A percentile compares a stretch with the other conserved stretches of the same genome.
Conservation (phyloP, 768 basidiomycete genomes). For the Neoboletus magnificus region DNA sequence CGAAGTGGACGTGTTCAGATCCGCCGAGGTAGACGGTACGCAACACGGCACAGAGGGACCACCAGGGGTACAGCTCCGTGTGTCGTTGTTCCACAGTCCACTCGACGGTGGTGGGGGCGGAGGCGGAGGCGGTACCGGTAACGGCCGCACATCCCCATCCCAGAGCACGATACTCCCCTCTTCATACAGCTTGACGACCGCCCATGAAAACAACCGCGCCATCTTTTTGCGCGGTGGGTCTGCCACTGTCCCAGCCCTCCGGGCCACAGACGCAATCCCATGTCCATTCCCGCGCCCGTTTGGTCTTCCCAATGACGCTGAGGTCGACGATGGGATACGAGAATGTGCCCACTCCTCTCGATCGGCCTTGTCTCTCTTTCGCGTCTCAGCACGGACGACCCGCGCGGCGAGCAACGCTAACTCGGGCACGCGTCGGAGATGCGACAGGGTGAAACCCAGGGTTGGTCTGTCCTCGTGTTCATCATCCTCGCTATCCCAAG, state of each 20-base stretch:
- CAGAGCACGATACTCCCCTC: constrained; percentile 76
- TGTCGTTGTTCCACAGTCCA: constrained; percentile 48
- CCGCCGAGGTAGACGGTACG: constrained; percentile 11
- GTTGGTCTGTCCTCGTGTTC: background rate
- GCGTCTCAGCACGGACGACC: constrained; percentile 60
- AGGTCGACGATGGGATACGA: background rate
- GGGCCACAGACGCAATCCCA: background rate
- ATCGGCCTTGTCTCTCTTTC: constrained; percentile 50
- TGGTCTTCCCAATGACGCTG: background rate
- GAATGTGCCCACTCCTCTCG: constrained; percentile 27
- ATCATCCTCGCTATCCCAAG: background rate
- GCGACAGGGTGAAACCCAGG: constrained; percentile 66
- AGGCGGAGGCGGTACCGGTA: constrained; percentile 20
- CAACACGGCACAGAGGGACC: constrained; percentile 25
- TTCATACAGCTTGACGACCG: constrained; percentile 57
- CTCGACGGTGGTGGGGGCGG: constrained; percentile 3
- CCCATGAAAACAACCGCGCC: constrained; percentile 67
- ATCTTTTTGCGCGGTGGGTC: constrained; percentile 42
- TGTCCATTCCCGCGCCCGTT: background rate
- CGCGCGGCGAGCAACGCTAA: constrained; percentile 59
- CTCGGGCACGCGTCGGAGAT: constrained; percentile 75
- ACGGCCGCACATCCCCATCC: constrained; percentile 55
- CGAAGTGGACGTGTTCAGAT: background rate
- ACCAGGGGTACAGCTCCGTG: constrained; percentile 22
- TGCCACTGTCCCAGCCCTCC: background rate